Evolutionary conservation across 177 flowering plant genomes (phyloP), one percentile per base, ranked within the genome.

Genomic region (Vitis hybrid): DNA sequence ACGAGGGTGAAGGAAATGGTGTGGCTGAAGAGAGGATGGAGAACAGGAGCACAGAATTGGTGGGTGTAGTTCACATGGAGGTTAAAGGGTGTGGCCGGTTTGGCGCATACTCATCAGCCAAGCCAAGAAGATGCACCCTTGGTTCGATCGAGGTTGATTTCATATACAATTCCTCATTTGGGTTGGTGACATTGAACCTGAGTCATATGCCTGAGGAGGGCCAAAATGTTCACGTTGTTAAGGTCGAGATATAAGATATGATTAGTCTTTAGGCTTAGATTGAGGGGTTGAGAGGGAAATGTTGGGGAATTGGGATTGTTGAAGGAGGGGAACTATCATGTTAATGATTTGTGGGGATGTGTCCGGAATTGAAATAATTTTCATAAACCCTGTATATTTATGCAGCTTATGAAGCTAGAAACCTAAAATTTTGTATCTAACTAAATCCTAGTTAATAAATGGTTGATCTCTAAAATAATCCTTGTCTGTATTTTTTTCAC

Each of bases 41-140:
- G 78, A 83, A 85, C 65, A 14, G 39, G n/a, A 78, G 87, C 70
- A 18, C 73, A 6, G 81, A 80, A 60, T 72, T 70, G 50, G 83
- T 77, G 9, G 92, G 78, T 2, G 59, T 50, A 2, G 91, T 86
- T 45, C 50, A 60, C 3, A 70, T 94, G 81, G 82, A 86, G 57
- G 85, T 87, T 1, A 85, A 86, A 66, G 91, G 89, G 18, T 86
- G 93, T 55, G 97, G 98, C 20, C 68, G 62, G 62, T 88, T 92
- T 56, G 97, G 97, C 59, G 89, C 83, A 10, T 92, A 88, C 60
- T 88, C 92, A 5, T 86, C 90, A 1, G 72, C 71, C 14, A 85
- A 81, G 78, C 98, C 94, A 4, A 86, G 82, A 62, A 82, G 77
- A 65, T 88, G 93, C 81, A 70, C 51, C 0, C 80, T 88, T 56